A percentile compares a stretch with the other conserved stretches of the same genome.
Conservation (phyloP, 73 alveolate species). For the Durusdinium trenchii region DNA sequence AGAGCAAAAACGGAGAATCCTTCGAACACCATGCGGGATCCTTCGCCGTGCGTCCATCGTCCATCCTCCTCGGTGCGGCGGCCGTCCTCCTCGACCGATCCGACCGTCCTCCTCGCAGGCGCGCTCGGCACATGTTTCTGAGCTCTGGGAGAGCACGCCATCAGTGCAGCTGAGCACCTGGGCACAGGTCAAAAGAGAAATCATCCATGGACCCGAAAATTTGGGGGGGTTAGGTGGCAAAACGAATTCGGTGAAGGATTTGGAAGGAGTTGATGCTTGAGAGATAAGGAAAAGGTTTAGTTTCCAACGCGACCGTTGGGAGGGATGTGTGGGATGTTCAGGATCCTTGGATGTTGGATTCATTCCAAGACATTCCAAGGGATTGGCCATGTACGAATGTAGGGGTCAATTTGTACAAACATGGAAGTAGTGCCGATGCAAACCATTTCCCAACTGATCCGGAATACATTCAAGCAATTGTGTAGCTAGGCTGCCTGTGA, state of each 20-base stretch:
- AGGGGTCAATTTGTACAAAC: background rate
- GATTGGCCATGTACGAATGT: background rate
- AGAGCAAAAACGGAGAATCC: no score
- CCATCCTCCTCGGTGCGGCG: background rate
- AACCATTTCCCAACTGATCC: background rate
- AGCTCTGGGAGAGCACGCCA: slow-evolving; percentile 66
- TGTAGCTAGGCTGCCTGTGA: no score
- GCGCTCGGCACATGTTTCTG: slow-evolving; percentile 53
- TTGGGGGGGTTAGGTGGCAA: background rate
- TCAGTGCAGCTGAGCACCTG: slow-evolving; percentile 46
- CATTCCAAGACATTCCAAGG: no score
- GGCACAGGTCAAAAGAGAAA: background rate
- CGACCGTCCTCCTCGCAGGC: slow-evolving; percentile 47
- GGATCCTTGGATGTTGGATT: background rate
- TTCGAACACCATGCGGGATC: no score
- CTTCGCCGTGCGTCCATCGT: background rate
- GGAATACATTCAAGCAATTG: no score
- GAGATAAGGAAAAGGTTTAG: background rate
- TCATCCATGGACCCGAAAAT: no score
- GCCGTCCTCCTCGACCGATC: no score
- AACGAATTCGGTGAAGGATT: background rate
- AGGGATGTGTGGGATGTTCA: background rate
- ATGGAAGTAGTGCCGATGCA: background rate
- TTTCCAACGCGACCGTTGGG: background rate
- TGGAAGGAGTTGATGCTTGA: background rate